These are phyloP conservation scores for Macrolepiota dolichaula DNA, from an alignment of 768 basidiomycete genomes.

Conservation along the genomic window DNA sequence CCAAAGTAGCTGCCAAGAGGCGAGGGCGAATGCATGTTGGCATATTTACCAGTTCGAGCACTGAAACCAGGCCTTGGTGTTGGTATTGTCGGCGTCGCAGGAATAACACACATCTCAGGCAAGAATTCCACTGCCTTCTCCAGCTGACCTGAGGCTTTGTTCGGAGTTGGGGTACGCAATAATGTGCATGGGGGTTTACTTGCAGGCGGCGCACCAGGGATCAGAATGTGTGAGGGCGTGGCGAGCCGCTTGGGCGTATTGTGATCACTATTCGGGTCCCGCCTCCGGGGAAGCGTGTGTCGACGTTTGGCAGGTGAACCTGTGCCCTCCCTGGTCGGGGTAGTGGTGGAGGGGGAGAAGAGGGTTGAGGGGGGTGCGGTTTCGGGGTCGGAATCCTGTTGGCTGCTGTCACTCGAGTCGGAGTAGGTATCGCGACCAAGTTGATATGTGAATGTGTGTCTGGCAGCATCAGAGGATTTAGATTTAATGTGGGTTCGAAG, in stretches of 20 bases:
- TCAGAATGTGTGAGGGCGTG: slow-evolving; percentile 51
- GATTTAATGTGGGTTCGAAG: neutral
- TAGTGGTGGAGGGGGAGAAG: neutral
- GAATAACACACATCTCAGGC: slow-evolving; percentile 12
- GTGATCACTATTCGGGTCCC: neutral
- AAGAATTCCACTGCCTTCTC: neutral
- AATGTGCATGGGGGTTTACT: slow-evolving; percentile 26
- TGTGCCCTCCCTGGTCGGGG: neutral
- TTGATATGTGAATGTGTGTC: neutral
- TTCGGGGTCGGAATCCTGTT: neutral
- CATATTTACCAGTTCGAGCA: too few relatives aligned
- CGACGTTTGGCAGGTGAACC: neutral
- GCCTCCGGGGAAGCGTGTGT: slow-evolving; percentile 7
- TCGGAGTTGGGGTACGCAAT: neutral
- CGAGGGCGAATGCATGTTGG: neutral
- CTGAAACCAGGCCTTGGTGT: slow-evolving; percentile 10
- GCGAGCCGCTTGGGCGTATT: slow-evolving; percentile 30
- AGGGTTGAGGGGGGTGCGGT: neutral
- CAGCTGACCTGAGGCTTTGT: neutral
- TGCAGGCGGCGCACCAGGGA: slow-evolving; percentile 56
- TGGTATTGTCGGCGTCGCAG: slow-evolving; percentile 7
- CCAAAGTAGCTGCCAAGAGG: neutral
- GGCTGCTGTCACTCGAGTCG: neutral
- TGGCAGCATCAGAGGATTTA: neutral
- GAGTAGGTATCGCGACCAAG: neutral